Conservation (phyloP, 2,329 filamentous ascomycete genomes). For the Ophiostoma ips region DNA sequence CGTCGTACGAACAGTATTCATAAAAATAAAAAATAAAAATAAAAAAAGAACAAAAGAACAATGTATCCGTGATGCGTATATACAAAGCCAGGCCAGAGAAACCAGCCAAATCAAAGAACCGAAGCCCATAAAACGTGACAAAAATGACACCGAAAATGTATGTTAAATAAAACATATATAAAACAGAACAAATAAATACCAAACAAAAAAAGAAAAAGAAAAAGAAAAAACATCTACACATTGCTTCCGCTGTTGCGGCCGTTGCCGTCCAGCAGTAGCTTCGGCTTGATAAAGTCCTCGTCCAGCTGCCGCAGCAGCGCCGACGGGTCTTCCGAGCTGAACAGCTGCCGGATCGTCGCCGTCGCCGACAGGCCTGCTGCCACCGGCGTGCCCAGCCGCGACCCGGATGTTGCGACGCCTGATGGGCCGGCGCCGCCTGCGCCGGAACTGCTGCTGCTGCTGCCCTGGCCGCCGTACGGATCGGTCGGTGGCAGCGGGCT, state of each 20-base stretch:
- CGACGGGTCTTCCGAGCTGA: conserved; percentile 76
- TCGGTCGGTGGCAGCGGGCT: conserved; percentile 24
- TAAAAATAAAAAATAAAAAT: neutral
- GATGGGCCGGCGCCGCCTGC: conserved; percentile 8
- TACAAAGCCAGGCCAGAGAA: neutral
- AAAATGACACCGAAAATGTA: neutral
- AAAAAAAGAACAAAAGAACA: neutral
- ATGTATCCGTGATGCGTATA: neutral
- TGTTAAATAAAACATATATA: neutral
- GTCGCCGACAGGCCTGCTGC: conserved; percentile 50
- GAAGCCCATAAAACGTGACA: too few species aligned
- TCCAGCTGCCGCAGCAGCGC: conserved; percentile 86
- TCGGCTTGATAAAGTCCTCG: conserved; percentile 39
- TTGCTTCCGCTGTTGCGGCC: conserved; percentile 12
- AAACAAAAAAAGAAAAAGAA: neutral
- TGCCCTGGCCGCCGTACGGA: conserved; percentile 13
- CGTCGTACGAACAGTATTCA: too few species aligned
- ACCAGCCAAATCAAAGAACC: neutral
- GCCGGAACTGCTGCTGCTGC: conserved; percentile 17
- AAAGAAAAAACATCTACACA: conserved; percentile 6
- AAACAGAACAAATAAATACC: neutral
- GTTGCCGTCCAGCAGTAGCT: conserved; percentile 16
- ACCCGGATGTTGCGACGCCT: neutral
- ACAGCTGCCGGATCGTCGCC: conserved; percentile 65
- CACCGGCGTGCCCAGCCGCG: neutral